Base-by-base conservation (phyloP, 169 alveolate genomes). In the Blepharisma undulans region DNA sequence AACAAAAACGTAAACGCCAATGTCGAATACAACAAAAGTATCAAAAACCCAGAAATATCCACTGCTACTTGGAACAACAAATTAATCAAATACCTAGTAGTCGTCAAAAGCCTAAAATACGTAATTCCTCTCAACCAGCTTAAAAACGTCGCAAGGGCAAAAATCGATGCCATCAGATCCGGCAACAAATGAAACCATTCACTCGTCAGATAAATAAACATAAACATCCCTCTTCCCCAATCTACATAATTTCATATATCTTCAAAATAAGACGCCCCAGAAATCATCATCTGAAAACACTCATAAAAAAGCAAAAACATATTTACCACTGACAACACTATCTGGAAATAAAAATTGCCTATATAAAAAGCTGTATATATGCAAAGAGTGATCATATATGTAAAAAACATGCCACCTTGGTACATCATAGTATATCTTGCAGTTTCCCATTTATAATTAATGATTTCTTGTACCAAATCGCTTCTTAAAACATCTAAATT, bases 401-500 rank as follows among this genome's bases (percentile, higher is more conserved):
- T 6, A 5, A 8, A 18, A 72, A 25, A 86, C 84, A 61, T 32
- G 1, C 8, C 1, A 10, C 72, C 66, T 27, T 86, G 84, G 16
- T 61, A n/a, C 59, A 27, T 25, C 48, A 86, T 30, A 21, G 72
- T 86, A 71, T 30, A 71, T 32, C 29, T 86, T 3, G 72, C 91
- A 66, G 25, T 36, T 71, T 72, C 84, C 91, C 91, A 86, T 72
- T 86, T 86, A 34, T 86, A 86, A 0, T n/a, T 30, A 19, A 86
- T 21, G 6, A 86, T 71, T 21, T 27, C 72, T 86, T 86, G 60
- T 4, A 86, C 72, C 16, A 86, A 72, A 0, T 27, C 27, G 27
- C 84, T 7, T 27, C 72, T 22, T 7, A 86, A 71, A 21, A 86
- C 48, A 61, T 61, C 66, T 21, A 27, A 25, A 34, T 86, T 86